Percentiles rank a stretch among this genome's conserved stretches.
Evolutionary conservation across 2,329 filamentous ascomycete species (phyloP).

Genomic region (Fusarium sp.): DNA sequence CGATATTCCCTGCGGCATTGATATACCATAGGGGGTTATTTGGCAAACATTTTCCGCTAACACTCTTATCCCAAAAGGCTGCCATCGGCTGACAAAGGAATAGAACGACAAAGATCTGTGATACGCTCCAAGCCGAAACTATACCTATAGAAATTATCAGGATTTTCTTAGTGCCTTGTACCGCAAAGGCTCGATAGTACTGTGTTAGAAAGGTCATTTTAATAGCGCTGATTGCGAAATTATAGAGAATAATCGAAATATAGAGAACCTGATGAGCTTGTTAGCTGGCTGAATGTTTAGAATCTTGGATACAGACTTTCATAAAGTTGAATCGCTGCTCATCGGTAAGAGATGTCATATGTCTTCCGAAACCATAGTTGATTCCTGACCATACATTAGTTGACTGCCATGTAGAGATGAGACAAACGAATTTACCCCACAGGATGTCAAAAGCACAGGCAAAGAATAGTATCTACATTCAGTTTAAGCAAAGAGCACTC

Average conservation of each 20-base stretch:
- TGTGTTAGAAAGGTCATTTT: neutral
- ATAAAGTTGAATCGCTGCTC: neutral
- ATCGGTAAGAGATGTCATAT: neutral
- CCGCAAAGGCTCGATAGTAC: neutral
- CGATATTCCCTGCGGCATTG: neutral
- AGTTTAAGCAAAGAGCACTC: neutral
- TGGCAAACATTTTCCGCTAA: neutral
- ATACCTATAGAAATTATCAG: neutral
- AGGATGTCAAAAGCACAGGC: neutral
- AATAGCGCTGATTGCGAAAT: neutral
- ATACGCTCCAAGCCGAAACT: neutral
- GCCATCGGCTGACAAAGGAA: neutral
- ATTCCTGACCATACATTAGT: neutral
- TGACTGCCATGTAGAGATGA: fast-evolving
- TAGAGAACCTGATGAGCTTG: neutral
- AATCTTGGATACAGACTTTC: neutral
- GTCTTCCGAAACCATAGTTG: neutral
- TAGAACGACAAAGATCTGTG: neutral
- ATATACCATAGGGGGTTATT: neutral
- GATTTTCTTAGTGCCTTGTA: neutral
- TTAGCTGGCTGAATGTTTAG: neutral
- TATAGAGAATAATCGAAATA: neutral
- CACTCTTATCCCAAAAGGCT: neutral
- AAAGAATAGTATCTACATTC: neutral
- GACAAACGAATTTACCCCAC: neutral